A percentile compares a stretch with the other conserved stretches of the same genome.
phyloP scores from a whole-genome alignment of 768 basidiomycete species.

The Dioszegia hungarica region DNA sequence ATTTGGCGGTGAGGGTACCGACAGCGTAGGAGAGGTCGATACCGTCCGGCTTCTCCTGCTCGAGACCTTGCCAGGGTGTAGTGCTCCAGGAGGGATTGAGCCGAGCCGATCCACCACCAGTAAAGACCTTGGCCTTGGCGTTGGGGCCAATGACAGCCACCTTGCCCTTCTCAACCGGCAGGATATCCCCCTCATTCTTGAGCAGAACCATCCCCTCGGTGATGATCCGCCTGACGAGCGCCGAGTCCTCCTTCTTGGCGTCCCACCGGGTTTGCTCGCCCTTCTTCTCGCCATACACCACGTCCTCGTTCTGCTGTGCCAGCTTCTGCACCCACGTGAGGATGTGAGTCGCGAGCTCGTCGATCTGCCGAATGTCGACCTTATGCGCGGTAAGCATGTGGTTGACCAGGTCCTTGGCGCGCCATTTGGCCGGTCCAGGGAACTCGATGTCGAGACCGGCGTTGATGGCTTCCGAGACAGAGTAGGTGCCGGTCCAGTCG shows the following conservation, averaged over 20 bases:
- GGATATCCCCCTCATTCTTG: constrained; percentile 58
- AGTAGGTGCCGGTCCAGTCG: constrained; percentile 75
- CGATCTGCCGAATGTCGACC: constrained; percentile 25
- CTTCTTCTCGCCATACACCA: constrained; percentile 52
- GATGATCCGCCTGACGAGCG: constrained; percentile 59
- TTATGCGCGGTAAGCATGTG: constrained; percentile 52
- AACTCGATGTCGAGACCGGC: constrained; percentile 72
- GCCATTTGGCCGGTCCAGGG: constrained; percentile 24
- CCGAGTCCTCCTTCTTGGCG: constrained; percentile 54
- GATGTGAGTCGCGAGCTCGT: constrained; percentile 58
- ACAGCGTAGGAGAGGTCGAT: constrained; percentile 57
- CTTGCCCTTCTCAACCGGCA: constrained; percentile 52
- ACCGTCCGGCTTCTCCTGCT: constrained; percentile 52
- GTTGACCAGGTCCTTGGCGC: constrained; percentile 1
- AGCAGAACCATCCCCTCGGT: constrained; percentile 64
- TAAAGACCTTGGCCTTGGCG: constrained; percentile 43
- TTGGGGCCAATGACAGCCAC: constrained; percentile 68
- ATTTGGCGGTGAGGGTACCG: constrained; percentile 61
- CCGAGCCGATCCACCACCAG: constrained; percentile 67
- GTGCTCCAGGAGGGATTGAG: constrained; percentile 61
- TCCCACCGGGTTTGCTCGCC: constrained; percentile 20
- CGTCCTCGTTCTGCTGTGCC: constrained; percentile 62
- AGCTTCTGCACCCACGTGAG: constrained; percentile 66
- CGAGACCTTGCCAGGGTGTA: constrained; percentile 59
- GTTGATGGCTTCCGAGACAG: constrained; percentile 61